phyloP scores from a whole-genome alignment of 2,329 filamentous ascomycete genomes.

The Pyrenochaeta sp. region DNA sequence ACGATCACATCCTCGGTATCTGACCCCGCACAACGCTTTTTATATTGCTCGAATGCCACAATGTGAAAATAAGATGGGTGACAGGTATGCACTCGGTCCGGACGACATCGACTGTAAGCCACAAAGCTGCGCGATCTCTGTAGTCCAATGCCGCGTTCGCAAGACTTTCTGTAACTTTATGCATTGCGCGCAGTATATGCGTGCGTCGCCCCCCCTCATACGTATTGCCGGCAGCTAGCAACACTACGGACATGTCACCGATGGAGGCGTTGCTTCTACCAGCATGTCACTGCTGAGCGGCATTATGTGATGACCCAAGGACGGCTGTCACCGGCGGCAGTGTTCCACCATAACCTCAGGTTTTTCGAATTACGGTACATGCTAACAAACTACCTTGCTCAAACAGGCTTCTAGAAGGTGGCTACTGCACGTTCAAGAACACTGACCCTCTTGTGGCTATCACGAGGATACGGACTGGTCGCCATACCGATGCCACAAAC shows the following conservation, averaged over 20 bases:
- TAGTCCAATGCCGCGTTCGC: neutral
- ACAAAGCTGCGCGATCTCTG: no score
- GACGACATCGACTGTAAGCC: no score
- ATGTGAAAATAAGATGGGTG: neutral
- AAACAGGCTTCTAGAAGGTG: neutral
- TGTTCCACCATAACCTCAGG: neutral
- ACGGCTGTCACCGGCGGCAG: neutral
- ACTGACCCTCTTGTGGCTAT: slow-evolving; percentile 1
- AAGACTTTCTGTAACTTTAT: neutral
- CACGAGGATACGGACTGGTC: slow-evolving; percentile 5
- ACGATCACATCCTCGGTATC: neutral
- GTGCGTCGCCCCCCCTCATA: neutral
- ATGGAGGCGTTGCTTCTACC: neutral
- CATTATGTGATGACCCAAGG: neutral
- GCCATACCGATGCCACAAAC: slow-evolving; percentile 6
- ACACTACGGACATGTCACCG: neutral
- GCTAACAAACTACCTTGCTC: neutral
- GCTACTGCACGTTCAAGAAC: neutral
- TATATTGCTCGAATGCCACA: neutral
- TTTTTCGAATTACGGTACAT: neutral
- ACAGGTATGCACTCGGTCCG: no score
- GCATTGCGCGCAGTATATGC: neutral
- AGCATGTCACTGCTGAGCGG: neutral
- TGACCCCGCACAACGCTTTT: neutral
- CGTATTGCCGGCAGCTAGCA: neutral